Evolutionary conservation across 2,329 filamentous ascomycete species (phyloP), one percentile per base, ranked within the genome.

Genomic region (Lojkania enalia): DNA sequence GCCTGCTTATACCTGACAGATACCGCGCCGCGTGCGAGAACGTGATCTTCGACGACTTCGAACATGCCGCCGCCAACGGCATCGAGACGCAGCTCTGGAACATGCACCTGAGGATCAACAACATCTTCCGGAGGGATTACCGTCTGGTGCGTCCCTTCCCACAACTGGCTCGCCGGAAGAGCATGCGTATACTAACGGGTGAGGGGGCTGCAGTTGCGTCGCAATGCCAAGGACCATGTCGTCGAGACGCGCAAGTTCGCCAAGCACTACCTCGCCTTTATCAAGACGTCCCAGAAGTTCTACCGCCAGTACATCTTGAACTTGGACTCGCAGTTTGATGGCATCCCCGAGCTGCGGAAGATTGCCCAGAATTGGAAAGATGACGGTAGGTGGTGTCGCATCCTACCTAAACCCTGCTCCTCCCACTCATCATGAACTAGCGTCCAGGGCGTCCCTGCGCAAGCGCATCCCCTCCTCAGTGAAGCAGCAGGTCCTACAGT

Each of bases 281-380:
- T 97, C 57, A 95, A 92, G 71, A 86, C 85, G 35, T 87, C 90
- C 54, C 88, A 94, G 70, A 83, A 84, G 60, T 96, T 95, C 69
- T 97, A 97, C 76, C 84, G 87, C 61, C 85, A 84, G 54, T 94
- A 89, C 61, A 86, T 96, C 42, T 84, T 92, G 67, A 83, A 85
- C 44, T 77, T 96, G 18, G 84, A 86, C 41, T 76, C 75, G 14
- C 75, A 77, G 47, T 83, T 78, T 52, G 74, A 77, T 25, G 78
- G 77, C 29, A 76, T 85, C 30, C 69, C 76, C 4, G 81, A 84
- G 58, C 67, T 86, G 57, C 74, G 80, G 56, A 76, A 77, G 45
- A 75, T 85, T 42, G 81, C 82, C 35, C 59, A 59, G 20, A 69
- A 61, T 44, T 70, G 66, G 67, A 69, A 68, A 54, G 60, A 69